Evolutionary conservation across 2,329 filamentous ascomycete species (phyloP).

Genomic region (Fusarium austroafricanum): DNA sequence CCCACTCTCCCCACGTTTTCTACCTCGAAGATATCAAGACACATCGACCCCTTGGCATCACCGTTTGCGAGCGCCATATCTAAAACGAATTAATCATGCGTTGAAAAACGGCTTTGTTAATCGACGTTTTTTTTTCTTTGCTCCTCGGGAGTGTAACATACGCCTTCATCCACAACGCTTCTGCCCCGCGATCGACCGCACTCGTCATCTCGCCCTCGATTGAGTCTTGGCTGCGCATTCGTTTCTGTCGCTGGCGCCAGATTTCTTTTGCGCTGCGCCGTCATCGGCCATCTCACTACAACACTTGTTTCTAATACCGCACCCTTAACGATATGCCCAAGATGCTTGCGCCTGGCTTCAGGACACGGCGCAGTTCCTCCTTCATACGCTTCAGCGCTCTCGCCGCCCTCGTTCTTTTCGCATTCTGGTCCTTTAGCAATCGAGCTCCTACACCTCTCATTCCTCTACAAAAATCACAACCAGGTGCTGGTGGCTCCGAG

Average conservation of each 20-base stretch:
- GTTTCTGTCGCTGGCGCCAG: slow-evolving; percentile 42
- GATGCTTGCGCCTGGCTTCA: slow-evolving; percentile 56
- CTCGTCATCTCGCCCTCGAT: slow-evolving; percentile 28
- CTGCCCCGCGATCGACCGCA: slow-evolving; percentile 29
- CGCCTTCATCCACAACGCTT: neutral
- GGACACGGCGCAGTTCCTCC: slow-evolving; percentile 57
- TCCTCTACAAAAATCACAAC: slow-evolving; percentile 20
- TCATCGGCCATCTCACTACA: neutral
- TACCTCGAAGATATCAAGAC: slow-evolving; percentile 13
- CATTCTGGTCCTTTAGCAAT: slow-evolving; percentile 47
- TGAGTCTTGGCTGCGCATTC: slow-evolving; percentile 25
- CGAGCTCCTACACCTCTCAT: slow-evolving; percentile 23
- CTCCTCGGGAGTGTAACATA: slow-evolving; percentile 5
- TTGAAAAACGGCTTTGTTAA: slow-evolving; percentile 28
- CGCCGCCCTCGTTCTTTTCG: slow-evolving; percentile 51
- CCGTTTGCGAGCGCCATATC: slow-evolving; percentile 12
- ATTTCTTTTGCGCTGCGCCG: slow-evolving; percentile 24
- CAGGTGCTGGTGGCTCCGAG: neutral
- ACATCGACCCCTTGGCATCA: slow-evolving; percentile 28
- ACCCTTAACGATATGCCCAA: slow-evolving; percentile 40
- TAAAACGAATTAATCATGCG: slow-evolving; percentile 25
- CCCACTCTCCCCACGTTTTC: slow-evolving; percentile 33
- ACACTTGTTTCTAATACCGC: neutral
- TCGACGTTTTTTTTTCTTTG: slow-evolving; percentile 2
- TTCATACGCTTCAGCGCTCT: slow-evolving; percentile 56